Evolutionary conservation across 805 yeast genomes (phyloP), one percentile per base, ranked within the genome.

Genomic region (Saturnispora quitensis): DNA sequence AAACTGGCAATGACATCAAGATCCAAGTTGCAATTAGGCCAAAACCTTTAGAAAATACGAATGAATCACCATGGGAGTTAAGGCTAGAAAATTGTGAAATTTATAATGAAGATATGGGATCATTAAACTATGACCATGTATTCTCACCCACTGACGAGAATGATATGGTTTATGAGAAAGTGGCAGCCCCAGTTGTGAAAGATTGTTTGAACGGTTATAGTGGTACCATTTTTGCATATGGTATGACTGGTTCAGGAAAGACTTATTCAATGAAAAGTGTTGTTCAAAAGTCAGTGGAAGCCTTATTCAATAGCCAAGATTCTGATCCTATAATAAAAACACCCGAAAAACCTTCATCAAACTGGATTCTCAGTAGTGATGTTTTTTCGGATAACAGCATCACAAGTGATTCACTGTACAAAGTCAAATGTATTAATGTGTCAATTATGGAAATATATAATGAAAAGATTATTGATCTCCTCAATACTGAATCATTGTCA

Each of bases 201-300:
- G 78, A 74, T 63, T 80, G 78, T 55, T 74, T 75, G 59, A 82
- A 81, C 15, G 97, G 96, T 0, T 90, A 70, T 65, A 89, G 89
- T 61, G 90, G 90, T 15, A 89, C 97, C 0, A 80, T 90, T 0
- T 89, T 91, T 65, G 97, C 98, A 0, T 89, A 89, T 61, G 97
- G 97, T 35, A 86, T 86, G 89, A 89, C 97, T 0, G 96, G 96
- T 0, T 84, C 95, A 1, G 97, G 97, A 10, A 89, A 89, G 66
- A 89, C 97, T 0, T 82, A 78, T 62, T 79, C 95, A 2, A 89
- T 89, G 95, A 81, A 83, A 0, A 96, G 96, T 4, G 73, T 89
- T 47, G 84, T 89, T 43, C 81, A 84, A 40, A 69, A 81, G 38
- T 82, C 91, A 5, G 82, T 83, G 12, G 71, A 74, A 51, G 77